A percentile compares a stretch with the other conserved stretches of the same genome.
Evolutionary conservation across 345 rosid species (phyloP).

Genomic region (Rubroshorea leprosula): DNA sequence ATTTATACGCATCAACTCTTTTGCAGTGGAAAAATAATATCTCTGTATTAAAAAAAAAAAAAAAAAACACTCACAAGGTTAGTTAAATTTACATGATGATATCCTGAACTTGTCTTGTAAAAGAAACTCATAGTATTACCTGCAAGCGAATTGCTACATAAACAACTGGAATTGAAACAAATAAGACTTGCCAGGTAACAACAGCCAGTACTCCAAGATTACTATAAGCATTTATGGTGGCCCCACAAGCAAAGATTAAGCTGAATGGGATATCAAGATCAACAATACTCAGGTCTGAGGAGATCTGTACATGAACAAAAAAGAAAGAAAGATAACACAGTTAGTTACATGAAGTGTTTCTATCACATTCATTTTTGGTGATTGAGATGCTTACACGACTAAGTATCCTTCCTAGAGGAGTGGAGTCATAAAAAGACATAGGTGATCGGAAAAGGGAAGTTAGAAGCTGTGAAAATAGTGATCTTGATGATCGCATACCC

Average conservation of each 20-base stretch:
- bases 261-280: slow-evolving; percentile 79
- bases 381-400: slow-evolving; percentile 40
- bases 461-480: slow-evolving; percentile 55
- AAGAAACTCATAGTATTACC: slow-evolving; percentile 33
- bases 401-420: slow-evolving; percentile 69
- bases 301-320: slow-evolving; percentile 30
- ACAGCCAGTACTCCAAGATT: slow-evolving; percentile 73
- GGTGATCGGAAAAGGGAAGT: slow-evolving; percentile 65
- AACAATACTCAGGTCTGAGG: slow-evolving; percentile 78
- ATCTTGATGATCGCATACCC: slow-evolving; percentile 46
- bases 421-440: slow-evolving; percentile 68
- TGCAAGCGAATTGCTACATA: slow-evolving; percentile 59
- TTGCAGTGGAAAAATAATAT: slow-evolving; percentile 74
- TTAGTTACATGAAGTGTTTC: slow-evolving; percentile 1
- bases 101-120: background rate
- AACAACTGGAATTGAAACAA: slow-evolving; percentile 63
- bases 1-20: slow-evolving; percentile 83
- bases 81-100: background rate
- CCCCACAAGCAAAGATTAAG: slow-evolving; percentile 52
- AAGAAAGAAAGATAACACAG: background rate
- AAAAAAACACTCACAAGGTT: background rate
- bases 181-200: slow-evolving; percentile 86
- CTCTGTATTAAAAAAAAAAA: slow-evolving; percentile 33
- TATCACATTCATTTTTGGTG: background rate
- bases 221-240: slow-evolving; percentile 49